These are phyloP conservation scores for Paraphaeosphaeria sporulosa DNA, from an alignment of 2,329 filamentous ascomycete species.

Conservation along the genomic window DNA sequence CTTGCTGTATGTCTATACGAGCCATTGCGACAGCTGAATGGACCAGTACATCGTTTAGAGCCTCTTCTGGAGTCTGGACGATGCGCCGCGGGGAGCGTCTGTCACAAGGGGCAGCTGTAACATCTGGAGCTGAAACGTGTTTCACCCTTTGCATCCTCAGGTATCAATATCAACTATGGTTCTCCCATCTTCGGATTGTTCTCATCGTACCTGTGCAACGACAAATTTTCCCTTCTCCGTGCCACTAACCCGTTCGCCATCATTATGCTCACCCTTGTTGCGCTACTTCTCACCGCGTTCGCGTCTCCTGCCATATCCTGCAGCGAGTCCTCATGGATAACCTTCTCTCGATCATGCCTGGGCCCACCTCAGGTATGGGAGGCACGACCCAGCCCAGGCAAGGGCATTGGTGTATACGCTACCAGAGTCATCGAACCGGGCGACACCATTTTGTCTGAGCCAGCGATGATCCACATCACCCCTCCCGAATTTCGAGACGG, in stretches of 20 bases:
- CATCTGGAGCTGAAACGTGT: constrained; percentile 18
- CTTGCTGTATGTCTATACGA: too few relatives aligned
- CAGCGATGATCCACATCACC: constrained; percentile 45
- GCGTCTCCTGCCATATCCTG: constrained; percentile 9
- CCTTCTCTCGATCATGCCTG: constrained; percentile 28
- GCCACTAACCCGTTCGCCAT: neutral
- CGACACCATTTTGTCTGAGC: constrained; percentile 51
- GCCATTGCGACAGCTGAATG: neutral
- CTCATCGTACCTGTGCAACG: neutral
- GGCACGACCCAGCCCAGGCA: constrained; percentile 45
- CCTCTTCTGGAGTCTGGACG: neutral
- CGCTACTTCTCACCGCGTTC: neutral
- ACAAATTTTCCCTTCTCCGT: too few relatives aligned
- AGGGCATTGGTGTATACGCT: constrained; percentile 55
- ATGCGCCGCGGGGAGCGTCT: neutral
- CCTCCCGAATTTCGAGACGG: constrained; percentile 38
- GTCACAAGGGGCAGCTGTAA: constrained; percentile 7
- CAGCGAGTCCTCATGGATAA: constrained; percentile 24
- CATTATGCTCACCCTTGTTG: neutral
- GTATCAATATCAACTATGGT: constrained; percentile 1
- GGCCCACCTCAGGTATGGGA: constrained; percentile 36
- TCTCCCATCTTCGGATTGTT: neutral
- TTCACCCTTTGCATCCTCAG: constrained; percentile 8
- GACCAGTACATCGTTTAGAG: neutral
- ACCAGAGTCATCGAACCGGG: constrained; percentile 46